These are phyloP conservation scores for Erythrophleum fordii DNA, from an alignment of 306 rosid genomes.

Conservation along the genomic window DNA sequence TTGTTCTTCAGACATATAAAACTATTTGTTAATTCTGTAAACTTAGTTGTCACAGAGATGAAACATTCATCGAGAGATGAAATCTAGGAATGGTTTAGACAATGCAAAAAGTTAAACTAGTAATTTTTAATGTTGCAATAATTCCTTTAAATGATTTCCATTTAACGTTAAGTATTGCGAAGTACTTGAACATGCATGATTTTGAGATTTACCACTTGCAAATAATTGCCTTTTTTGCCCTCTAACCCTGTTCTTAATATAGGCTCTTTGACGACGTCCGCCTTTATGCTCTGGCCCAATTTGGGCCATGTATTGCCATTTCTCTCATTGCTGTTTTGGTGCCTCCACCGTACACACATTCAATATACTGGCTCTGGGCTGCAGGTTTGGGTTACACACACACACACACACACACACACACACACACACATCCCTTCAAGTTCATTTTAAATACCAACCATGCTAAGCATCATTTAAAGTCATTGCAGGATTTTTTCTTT, in stretches of 20 bases:
- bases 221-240: slow-evolving; percentile 34
- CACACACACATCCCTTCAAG: not conserved
- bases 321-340: slow-evolving; percentile 82
- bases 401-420: not conserved
- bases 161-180: slow-evolving; percentile 8
- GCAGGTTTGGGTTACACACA: slow-evolving; percentile 58
- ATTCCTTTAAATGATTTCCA: not conserved
- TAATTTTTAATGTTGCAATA: not conserved
- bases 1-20: not conserved
- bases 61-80: not conserved
- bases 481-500: slow-evolving; percentile 72
- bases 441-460: not conserved
- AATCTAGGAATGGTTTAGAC: slow-evolving; percentile 14
- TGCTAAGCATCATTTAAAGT: slow-evolving; percentile 25
- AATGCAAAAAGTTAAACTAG: slow-evolving; percentile 8
- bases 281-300: slow-evolving; percentile 83
- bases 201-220: slow-evolving; percentile 25
- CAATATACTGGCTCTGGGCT: slow-evolving; percentile 95
- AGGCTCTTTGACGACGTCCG: slow-evolving; percentile 92
- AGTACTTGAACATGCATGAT: slow-evolving; percentile 13
- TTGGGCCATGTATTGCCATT: slow-evolving; percentile 81
- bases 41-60: not conserved
- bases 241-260: not conserved
- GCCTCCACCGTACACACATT: slow-evolving; percentile 95
- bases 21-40: slow-evolving; percentile 4